These are phyloP conservation scores for Solanum ossicruentum DNA, from an alignment of 257 asterid species.

Conservation along the genomic window DNA sequence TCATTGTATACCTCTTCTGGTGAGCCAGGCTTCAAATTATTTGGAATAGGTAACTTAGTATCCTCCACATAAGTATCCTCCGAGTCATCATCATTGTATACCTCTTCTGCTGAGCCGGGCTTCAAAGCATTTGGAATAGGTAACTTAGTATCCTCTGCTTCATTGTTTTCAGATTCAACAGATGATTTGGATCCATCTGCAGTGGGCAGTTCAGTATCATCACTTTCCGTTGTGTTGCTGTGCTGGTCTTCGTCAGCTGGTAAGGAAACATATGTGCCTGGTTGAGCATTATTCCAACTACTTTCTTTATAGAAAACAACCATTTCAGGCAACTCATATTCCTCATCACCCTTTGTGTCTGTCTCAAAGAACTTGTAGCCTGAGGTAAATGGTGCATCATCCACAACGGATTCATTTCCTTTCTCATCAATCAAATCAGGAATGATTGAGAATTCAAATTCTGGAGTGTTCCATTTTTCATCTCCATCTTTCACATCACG, in stretches of 20 bases:
- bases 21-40: neutral
- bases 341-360: conserved; percentile 18
- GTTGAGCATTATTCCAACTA: conserved; percentile 23
- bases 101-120: neutral
- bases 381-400: conserved; percentile 3
- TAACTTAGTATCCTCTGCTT: neutral
- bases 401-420: conserved; percentile 12
- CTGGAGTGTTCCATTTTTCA: conserved; percentile 10
- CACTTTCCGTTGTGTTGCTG: conserved; percentile 11
- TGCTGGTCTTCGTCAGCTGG: conserved; percentile 9
- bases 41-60: neutral
- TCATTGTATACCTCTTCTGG: conserved; percentile 5
- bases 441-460: conserved; percentile 6
- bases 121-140: neutral
- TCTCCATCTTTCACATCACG: conserved; percentile 13
- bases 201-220: conserved; percentile 10
- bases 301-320: conserved; percentile 43
- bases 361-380: conserved; percentile 12
- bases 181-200: conserved; percentile 14
- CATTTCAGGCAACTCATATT: conserved; percentile 44
- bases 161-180: neutral
- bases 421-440: neutral
- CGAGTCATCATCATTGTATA: neutral
- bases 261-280: conserved; percentile 5
- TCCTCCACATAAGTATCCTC: neutral